Base-by-base conservation (phyloP, 2,329 filamentous ascomycete species). In the Pseudofabraea citricarpa region DNA sequence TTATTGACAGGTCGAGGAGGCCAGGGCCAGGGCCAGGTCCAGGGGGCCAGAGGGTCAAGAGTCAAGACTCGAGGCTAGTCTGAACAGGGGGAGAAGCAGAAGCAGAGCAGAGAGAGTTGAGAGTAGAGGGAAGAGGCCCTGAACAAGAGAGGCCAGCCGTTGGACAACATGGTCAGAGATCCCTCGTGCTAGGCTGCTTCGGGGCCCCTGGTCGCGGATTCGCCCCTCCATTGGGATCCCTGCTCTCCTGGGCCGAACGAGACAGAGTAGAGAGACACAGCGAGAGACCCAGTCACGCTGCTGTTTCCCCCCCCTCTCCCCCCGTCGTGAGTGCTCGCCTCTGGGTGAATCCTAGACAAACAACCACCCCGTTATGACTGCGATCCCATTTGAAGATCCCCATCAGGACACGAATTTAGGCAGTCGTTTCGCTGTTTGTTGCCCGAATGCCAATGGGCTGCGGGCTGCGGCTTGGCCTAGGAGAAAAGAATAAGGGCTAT, bases 401-500 rank as follows among this genome's bases (percentile, higher is more conserved):
- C 48, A 45, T 56, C 38, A 51, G n/a, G 41, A 53, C 50, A 49
- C 50, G 55, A 51, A 49, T 58, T 57, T 58, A 57, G 56, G 57
- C 57, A 56, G 40, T 36, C 39, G 47, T 18, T 19, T 18, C n/a
- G 22, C 9, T 36, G 19, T 36, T 21, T 4, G 20, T 36, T 36
- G n/a, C n/a, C n/a, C n/a, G n/a, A n/a, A n/a, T n/a, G n/a, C n/a
- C n/a, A n/a, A n/a, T n/a, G n/a, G n/a, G n/a, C n/a, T n/a, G n/a
- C n/a, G n/a, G n/a, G n/a, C n/a, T n/a, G n/a, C n/a, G n/a, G n/a
- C n/a, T n/a, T n/a, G n/a, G n/a, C n/a, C n/a, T n/a, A n/a, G n/a
- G n/a, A n/a, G n/a, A n/a, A n/a, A n/a, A n/a, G n/a, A n/a, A n/a
- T n/a, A n/a, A n/a, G n/a, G n/a, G n/a, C n/a, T n/a, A n/a, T n/a